Conservation (phyloP, 2,329 filamentous ascomycete genomes). For the Beauveria australis region DNA sequence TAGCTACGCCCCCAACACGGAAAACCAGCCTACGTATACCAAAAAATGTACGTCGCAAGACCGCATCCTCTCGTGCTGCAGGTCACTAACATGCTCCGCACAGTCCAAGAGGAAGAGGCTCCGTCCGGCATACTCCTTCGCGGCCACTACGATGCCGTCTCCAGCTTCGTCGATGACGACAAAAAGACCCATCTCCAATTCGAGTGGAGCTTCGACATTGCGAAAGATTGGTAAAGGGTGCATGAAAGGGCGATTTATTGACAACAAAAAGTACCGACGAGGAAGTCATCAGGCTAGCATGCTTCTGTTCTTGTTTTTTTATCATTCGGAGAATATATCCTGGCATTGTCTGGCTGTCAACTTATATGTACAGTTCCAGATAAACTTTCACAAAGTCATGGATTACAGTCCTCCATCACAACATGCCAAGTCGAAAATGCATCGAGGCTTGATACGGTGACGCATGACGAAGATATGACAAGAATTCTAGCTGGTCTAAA, state of each 20-base stretch:
- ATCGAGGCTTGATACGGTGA: not conserved
- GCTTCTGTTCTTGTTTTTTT: not conserved
- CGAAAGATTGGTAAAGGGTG: conserved; percentile 76
- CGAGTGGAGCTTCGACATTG: conserved; percentile 93
- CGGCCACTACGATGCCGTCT: conserved; percentile 82
- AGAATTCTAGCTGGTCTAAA: not conserved
- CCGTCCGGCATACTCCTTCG: conserved; percentile 84
- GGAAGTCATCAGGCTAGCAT: not conserved
- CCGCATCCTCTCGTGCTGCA: not conserved
- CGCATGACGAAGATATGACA: not conserved
- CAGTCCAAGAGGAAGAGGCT: conserved; percentile 86
- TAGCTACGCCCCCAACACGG: conserved; percentile 88
- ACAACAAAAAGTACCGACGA: not conserved
- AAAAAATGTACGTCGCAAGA: conserved; percentile 69
- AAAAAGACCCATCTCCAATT: conserved; percentile 84
- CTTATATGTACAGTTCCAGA: not conserved
- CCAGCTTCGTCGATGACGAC: conserved; percentile 93
- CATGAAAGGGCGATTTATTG: not conserved
- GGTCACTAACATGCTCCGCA: conserved; percentile 6
- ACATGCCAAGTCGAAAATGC: not conserved
- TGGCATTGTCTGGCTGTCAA: not conserved
- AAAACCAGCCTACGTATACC: conserved; percentile 73
- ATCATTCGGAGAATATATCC: conserved; percentile 2
- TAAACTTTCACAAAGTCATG: not conserved
- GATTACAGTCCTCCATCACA: not conserved